These are phyloP conservation scores for Solanum sejunctum DNA, from an alignment of 257 asterid genomes.

Conservation along the genomic window DNA sequence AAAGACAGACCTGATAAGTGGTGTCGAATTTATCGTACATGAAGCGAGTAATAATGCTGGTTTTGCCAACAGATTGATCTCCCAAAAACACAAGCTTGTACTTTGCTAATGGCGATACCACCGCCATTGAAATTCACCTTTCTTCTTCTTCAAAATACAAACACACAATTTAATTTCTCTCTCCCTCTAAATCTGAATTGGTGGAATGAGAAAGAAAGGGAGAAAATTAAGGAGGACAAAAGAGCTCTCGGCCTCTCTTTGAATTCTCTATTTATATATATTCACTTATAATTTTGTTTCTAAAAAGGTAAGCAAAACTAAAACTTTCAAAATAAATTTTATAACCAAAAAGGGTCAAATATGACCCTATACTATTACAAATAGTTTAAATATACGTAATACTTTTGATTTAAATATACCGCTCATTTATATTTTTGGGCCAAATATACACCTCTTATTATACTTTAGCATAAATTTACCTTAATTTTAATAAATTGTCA, in stretches of 20 bases:
- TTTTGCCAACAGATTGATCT: neutral
- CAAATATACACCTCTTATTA: too few species aligned
- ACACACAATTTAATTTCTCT: neutral
- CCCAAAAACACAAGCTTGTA: neutral
- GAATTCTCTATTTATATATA: neutral
- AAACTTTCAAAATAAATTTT: too few species aligned
- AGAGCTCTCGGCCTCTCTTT: neutral
- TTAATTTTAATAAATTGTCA: too few species aligned
- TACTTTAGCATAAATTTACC: too few species aligned
- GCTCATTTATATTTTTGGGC: too few species aligned
- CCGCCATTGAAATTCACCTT: neutral
- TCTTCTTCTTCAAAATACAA: neutral
- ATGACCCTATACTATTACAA: too few species aligned
- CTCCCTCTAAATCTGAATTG: neutral
- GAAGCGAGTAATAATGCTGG: neutral
- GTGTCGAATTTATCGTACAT: neutral
- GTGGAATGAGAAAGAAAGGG: neutral
- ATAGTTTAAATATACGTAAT: too few species aligned
- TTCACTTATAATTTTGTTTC: too few species aligned
- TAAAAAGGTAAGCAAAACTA: too few species aligned
- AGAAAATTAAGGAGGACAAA: neutral
- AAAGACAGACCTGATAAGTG: neutral
- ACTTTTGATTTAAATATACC: too few species aligned
- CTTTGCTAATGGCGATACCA: neutral
- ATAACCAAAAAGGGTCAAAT: too few species aligned